A percentile compares a stretch with the other conserved stretches of the same genome.
Conservation (phyloP, 2,329 filamentous ascomycete species). For the Botrytis cinerea region DNA sequence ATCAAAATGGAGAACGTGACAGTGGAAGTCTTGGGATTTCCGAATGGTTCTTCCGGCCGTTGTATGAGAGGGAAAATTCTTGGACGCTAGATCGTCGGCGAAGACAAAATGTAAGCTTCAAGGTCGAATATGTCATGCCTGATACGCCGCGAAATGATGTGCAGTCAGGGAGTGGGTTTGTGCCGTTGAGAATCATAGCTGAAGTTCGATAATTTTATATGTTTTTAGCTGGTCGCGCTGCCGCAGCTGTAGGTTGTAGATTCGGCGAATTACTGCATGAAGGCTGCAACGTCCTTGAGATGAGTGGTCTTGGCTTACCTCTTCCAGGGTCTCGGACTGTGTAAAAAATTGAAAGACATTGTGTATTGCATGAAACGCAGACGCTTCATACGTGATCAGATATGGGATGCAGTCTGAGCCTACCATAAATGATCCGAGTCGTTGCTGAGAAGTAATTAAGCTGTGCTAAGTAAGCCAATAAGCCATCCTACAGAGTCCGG, state of each 20-base stretch:
- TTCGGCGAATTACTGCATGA: slow-evolving; percentile 17
- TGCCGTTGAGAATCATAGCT: slow-evolving; percentile 7
- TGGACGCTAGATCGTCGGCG: slow-evolving; percentile 14
- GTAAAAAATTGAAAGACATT: not conserved
- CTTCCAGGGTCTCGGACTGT: slow-evolving; percentile 18
- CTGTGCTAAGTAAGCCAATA: slow-evolving; percentile 10
- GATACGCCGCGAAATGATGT: slow-evolving; percentile 19
- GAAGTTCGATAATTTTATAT: slow-evolving; percentile 6
- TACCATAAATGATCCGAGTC: not conserved
- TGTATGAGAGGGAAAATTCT: not conserved
- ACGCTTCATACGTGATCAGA: slow-evolving; percentile 7
- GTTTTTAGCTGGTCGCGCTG: not conserved
- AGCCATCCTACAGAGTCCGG: slow-evolving; percentile 14
- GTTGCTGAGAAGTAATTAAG: slow-evolving; percentile 12
- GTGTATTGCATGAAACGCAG: slow-evolving; percentile 12
- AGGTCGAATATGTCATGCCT: slow-evolving; percentile 15
- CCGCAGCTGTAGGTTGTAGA: slow-evolving; percentile 5
- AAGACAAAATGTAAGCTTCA: slow-evolving; percentile 23
- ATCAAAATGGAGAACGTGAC: slow-evolving; percentile 19
- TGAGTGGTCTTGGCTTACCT: slow-evolving; percentile 10
- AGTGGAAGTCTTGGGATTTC: not conserved
- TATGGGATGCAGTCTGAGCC: slow-evolving; percentile 9
- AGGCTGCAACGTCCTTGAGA: slow-evolving; percentile 4
- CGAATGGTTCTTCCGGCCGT: slow-evolving; percentile 20
- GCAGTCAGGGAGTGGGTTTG: slow-evolving; percentile 7